Percentiles rank a stretch among this genome's conserved stretches.
Evolutionary conservation across 805 yeast genomes (phyloP).

Genomic region (Clavispora vitiphila): DNA sequence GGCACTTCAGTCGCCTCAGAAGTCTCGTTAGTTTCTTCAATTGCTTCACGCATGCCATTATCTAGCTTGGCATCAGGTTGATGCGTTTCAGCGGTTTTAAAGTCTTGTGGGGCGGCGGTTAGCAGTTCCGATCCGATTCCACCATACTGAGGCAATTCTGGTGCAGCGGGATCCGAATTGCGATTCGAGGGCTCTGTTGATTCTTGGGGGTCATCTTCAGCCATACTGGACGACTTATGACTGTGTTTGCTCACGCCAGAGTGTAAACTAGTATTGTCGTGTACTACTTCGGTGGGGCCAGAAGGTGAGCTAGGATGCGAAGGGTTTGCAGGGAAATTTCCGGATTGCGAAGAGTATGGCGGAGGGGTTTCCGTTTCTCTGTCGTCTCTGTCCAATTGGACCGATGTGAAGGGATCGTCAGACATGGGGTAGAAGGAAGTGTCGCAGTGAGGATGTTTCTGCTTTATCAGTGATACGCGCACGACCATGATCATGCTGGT

Average conservation of each 20-base stretch:
- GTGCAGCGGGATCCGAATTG: background rate
- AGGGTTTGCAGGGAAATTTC: background rate
- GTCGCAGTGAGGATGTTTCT: background rate
- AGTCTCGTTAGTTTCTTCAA: too few species aligned
- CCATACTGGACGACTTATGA: background rate
- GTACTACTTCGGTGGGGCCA: background rate
- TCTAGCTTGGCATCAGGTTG: background rate
- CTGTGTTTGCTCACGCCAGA: background rate
- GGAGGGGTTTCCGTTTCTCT: background rate
- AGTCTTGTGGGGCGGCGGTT: background rate
- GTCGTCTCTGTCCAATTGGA: conserved; percentile 53
- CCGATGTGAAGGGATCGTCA: conserved; percentile 52
- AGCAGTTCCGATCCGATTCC: background rate
- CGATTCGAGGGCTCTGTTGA: background rate
- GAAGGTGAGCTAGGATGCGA: background rate
- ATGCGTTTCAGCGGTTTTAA: background rate
- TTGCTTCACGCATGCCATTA: background rate
- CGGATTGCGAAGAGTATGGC: background rate
- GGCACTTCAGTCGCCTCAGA: too few species aligned
- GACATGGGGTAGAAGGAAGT: conserved; percentile 1
- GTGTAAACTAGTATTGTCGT: conserved; percentile 3
- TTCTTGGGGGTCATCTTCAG: background rate
- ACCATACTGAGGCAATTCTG: background rate
- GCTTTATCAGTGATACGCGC: conserved; percentile 7
- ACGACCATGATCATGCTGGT: conserved; percentile 1